Conservation (phyloP, 179 eudicot genomes). For the Drosera spatulata region DNA sequence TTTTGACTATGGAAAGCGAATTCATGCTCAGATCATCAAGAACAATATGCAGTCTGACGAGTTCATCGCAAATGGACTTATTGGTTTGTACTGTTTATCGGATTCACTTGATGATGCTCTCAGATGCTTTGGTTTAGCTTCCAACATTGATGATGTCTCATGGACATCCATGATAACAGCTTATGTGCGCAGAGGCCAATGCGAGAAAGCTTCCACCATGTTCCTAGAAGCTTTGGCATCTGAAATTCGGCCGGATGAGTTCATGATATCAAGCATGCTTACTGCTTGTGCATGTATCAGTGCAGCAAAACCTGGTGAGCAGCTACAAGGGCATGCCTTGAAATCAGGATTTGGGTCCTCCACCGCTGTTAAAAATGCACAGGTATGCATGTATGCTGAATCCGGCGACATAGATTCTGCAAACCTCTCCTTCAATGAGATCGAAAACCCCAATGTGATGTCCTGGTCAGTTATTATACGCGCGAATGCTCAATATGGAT, state of each 20-base stretch:
- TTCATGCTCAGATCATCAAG: slow-evolving; percentile 59
- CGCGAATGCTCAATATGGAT: slow-evolving; percentile 65
- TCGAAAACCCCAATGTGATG: slow-evolving; percentile 42
- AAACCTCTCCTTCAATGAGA: slow-evolving; percentile 51
- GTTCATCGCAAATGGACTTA: slow-evolving; percentile 60
- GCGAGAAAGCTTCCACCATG: slow-evolving; percentile 28
- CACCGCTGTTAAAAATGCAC: slow-evolving; percentile 55
- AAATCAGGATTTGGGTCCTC: slow-evolving; percentile 55
- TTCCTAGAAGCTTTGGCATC: slow-evolving; percentile 37
- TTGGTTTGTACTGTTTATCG: slow-evolving; percentile 65
- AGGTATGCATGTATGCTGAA: slow-evolving; percentile 64
- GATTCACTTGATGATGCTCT: slow-evolving; percentile 45
- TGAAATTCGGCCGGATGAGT: slow-evolving; percentile 49
- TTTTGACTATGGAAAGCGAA: slow-evolving; percentile 40
- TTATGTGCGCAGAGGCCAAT: slow-evolving; percentile 42
- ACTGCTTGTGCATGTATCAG: slow-evolving; percentile 46
- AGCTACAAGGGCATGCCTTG: slow-evolving; percentile 60
- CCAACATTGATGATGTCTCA: slow-evolving; percentile 53
- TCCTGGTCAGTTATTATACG: slow-evolving; percentile 70
- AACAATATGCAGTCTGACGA: slow-evolving; percentile 38
- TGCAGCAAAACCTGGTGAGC: slow-evolving; percentile 70
- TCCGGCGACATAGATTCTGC: slow-evolving; percentile 61
- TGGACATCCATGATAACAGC: slow-evolving; percentile 89
- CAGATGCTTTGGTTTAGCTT: slow-evolving; percentile 43
- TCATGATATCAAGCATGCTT: slow-evolving; percentile 58